Evolutionary conservation across 2,329 filamentous ascomycete species (phyloP).

Genomic region (Penicillium rolfsii): DNA sequence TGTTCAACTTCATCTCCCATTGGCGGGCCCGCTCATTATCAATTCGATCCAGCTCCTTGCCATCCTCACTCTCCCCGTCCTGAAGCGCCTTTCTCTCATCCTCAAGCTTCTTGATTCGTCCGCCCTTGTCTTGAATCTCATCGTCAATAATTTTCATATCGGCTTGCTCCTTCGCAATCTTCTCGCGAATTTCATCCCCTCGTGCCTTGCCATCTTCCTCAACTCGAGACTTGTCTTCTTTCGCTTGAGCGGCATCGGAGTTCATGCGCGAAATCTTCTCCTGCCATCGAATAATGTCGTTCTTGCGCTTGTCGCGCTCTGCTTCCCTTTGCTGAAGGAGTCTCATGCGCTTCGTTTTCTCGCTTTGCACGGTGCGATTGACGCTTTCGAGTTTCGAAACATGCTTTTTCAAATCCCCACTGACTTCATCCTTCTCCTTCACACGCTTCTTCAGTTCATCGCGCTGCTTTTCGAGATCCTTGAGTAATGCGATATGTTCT

Average conservation of each 20-base stretch:
- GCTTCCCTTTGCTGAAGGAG: constrained; percentile 62
- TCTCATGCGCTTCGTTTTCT: constrained; percentile 75
- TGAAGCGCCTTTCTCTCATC: constrained; percentile 58
- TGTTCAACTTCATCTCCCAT: constrained; percentile 51
- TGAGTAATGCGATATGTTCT: constrained; percentile 67
- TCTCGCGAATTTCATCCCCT: constrained; percentile 47
- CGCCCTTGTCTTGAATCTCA: constrained; percentile 63
- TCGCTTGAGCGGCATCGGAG: constrained; percentile 51
- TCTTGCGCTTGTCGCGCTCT: constrained; percentile 62
- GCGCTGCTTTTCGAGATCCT: constrained; percentile 74
- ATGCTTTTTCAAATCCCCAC: constrained; percentile 78
- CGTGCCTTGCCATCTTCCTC: constrained; percentile 46
- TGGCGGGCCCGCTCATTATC: constrained; percentile 53
- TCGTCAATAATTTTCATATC: constrained; percentile 63
- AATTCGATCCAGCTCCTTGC: constrained; percentile 54
- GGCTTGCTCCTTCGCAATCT: constrained; percentile 50
- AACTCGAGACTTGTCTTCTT: constrained; percentile 48
- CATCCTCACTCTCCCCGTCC: constrained; percentile 54
- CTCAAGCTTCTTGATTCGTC: constrained; percentile 64
- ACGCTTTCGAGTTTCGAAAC: constrained; percentile 78
- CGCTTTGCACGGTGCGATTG: constrained; percentile 78
- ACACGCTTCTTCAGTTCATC: constrained; percentile 76
- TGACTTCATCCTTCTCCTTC: constrained; percentile 89
- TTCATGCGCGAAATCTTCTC: constrained; percentile 58
- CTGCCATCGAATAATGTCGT: constrained; percentile 63